Conservation (phyloP, 75 land plant species). For the Sequoiadendron giganteum region DNA sequence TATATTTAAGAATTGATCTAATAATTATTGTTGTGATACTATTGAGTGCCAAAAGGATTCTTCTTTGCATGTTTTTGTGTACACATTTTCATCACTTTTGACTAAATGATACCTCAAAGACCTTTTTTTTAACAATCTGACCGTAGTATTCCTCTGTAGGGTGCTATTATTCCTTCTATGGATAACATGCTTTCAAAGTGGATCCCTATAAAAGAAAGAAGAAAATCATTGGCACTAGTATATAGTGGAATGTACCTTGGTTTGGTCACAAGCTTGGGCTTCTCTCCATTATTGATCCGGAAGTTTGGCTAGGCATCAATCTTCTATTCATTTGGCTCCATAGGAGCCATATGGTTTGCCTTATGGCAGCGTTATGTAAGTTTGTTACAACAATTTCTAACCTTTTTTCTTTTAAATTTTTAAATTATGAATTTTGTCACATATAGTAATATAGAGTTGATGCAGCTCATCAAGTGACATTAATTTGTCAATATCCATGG, state of each 20-base stretch:
- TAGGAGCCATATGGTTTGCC: no score
- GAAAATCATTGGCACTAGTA: constrained; percentile 90
- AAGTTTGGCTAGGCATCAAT: constrained; percentile 88
- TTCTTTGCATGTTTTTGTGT: no score
- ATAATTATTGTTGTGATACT: neutral
- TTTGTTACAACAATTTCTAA: neutral
- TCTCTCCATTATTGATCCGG: constrained; percentile 69
- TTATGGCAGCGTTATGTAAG: no score
- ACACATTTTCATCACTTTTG: no score
- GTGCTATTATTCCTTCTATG: constrained; percentile 99
- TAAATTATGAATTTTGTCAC: neutral
- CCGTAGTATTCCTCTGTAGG: constrained; percentile 36
- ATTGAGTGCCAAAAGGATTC: no score
- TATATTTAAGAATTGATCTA: neutral
- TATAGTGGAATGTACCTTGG: no score
- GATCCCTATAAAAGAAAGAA: constrained; percentile 87
- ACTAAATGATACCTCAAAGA: no score
- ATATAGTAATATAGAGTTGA: no score
- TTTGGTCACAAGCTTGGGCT: no score
- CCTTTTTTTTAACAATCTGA: neutral
- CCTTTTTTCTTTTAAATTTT: neutral
- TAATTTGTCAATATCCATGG: no score
- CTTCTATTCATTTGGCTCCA: constrained; percentile 96
- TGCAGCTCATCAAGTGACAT: no score
- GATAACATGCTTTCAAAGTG: constrained; percentile 85